A percentile compares a stretch with the other conserved stretches of the same genome.
Evolutionary conservation across 73 alveolate genomes (phyloP).

Genomic region (Symbiodinium natans): DNA sequence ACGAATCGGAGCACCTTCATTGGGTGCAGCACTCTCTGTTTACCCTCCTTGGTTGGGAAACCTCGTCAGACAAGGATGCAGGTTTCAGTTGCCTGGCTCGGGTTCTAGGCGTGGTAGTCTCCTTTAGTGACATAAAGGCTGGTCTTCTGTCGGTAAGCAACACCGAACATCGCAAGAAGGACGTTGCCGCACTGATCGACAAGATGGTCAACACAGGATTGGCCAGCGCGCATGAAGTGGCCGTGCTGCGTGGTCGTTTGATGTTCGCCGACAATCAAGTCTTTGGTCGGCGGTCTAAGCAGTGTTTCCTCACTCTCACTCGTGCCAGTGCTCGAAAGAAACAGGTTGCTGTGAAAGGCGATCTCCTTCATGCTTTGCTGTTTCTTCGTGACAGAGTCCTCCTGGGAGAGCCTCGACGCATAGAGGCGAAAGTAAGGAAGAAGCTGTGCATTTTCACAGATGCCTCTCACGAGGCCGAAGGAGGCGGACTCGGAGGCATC

Average conservation of each 20-base stretch:
- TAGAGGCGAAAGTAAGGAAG: not conserved
- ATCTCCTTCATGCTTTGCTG: not conserved
- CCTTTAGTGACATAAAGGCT: not conserved
- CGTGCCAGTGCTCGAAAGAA: not conserved
- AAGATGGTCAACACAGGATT: not conserved
- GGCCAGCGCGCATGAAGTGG: not conserved
- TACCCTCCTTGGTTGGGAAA: not conserved
- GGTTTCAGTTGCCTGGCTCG: not conserved
- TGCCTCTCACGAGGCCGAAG: not conserved
- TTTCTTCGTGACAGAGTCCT: not conserved
- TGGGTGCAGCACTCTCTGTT: not conserved
- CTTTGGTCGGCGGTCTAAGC: not conserved
- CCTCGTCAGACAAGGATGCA: not conserved
- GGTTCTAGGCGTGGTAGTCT: not conserved
- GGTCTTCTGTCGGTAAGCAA: not conserved
- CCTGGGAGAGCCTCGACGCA: not conserved
- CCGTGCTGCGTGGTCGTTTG: not conserved
- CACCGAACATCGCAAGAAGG: not conserved
- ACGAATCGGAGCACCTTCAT: not conserved
- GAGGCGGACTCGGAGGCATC: not conserved
- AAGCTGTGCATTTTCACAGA: not conserved
- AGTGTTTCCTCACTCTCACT: not conserved
- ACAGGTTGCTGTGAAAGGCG: not conserved
- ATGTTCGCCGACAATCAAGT: not conserved
- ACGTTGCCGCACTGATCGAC: not conserved